These are phyloP conservation scores for Melampsora larici-populina DNA, from an alignment of 1,284 basidiomycete species.

Conservation along the genomic window DNA sequence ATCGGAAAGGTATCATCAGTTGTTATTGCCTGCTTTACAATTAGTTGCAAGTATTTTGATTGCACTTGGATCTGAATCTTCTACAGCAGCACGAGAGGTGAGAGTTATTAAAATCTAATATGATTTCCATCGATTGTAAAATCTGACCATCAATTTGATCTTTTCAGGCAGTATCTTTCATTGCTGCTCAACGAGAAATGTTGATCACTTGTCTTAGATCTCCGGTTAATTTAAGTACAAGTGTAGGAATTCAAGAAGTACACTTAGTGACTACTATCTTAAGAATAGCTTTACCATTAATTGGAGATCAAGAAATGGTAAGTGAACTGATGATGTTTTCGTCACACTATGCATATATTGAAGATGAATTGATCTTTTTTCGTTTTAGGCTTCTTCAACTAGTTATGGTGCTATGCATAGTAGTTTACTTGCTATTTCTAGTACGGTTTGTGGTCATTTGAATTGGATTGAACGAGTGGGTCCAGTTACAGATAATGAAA, in stretches of 20 bases:
- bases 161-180: constrained; percentile 67
- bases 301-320: constrained; percentile 74
- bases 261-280: constrained; percentile 71
- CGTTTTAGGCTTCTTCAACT: constrained; percentile 35
- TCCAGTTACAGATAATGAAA: constrained; percentile 33
- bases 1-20: constrained; percentile 79
- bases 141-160: not conserved
- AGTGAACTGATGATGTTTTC: constrained; percentile 50
- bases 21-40: constrained; percentile 79
- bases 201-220: constrained; percentile 73
- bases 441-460: constrained; percentile 67
- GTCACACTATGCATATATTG: not conserved
- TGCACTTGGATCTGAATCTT: constrained; percentile 51
- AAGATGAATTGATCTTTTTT: not conserved
- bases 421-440: constrained; percentile 71
- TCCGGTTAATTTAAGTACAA: constrained; percentile 63
- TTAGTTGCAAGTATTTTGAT: constrained; percentile 53
- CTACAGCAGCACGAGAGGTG: constrained; percentile 65
- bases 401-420: constrained; percentile 62
- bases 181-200: constrained; percentile 74
- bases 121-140: not conserved
- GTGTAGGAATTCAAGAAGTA: constrained; percentile 70
- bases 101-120: not conserved
- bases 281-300: constrained; percentile 64
- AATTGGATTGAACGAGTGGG: constrained; percentile 56